phyloP scores from a whole-genome alignment of 768 basidiomycete species.

The Naganishia vaughanmartiniae region DNA sequence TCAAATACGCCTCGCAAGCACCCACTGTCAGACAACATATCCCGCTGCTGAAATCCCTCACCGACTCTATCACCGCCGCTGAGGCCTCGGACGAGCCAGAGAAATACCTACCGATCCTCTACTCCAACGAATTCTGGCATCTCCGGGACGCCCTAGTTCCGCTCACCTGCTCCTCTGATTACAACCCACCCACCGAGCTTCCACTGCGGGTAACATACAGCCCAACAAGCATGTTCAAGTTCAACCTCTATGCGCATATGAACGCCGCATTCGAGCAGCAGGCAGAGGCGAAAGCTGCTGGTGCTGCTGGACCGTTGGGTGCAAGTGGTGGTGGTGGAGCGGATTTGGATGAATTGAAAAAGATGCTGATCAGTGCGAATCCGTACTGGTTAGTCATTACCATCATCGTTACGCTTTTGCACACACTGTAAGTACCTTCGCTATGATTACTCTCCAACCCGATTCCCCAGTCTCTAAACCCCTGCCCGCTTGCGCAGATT shows the following conservation, averaged over 20 bases:
- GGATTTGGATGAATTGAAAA: slow-evolving; percentile 92
- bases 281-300: slow-evolving; percentile 60
- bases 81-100: slow-evolving; percentile 35
- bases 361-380: slow-evolving; percentile 68
- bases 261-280: slow-evolving; percentile 83
- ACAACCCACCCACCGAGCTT: slow-evolving; percentile 61
- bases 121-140: slow-evolving; percentile 92
- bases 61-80: slow-evolving; percentile 31
- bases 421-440: slow-evolving; percentile 67
- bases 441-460: neutral
- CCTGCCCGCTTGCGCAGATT: slow-evolving; percentile 58
- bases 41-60: slow-evolving; percentile 58
- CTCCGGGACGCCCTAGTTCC: slow-evolving; percentile 72
- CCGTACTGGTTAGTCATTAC: slow-evolving; percentile 85
- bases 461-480: neutral
- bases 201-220: slow-evolving; percentile 80
- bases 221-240: slow-evolving; percentile 66
- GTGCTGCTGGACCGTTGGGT: slow-evolving; percentile 32
- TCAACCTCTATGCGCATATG: slow-evolving; percentile 80
- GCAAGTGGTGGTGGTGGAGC: slow-evolving; percentile 61
- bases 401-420: slow-evolving; percentile 77
- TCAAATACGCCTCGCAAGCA: slow-evolving; percentile 33
- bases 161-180: slow-evolving; percentile 83
- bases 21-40: slow-evolving; percentile 58
- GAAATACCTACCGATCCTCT: slow-evolving; percentile 78